These are phyloP conservation scores for Spongispora temasekensis DNA, from an alignment of 1,284 basidiomycete species.

Conservation along the genomic window DNA sequence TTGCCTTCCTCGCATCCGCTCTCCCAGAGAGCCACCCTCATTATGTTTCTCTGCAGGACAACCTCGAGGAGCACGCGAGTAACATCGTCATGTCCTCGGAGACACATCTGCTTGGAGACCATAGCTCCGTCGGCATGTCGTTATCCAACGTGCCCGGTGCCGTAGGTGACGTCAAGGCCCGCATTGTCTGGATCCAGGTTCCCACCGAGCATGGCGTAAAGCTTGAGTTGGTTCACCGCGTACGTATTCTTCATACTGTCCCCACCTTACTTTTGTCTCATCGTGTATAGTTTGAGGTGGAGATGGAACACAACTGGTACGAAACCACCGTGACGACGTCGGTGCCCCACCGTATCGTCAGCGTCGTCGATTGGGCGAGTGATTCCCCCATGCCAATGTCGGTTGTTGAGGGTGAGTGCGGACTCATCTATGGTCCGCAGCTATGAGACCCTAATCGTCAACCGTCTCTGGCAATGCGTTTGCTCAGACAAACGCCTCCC, in stretches of 20 bases:
- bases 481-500: constrained; percentile 22
- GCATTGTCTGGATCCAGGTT: constrained; percentile 72
- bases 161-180: constrained; percentile 71
- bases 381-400: constrained; percentile 53
- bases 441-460: constrained; percentile 14
- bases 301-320: constrained; percentile 87
- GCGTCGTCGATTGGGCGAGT: constrained; percentile 82
- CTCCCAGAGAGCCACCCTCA: constrained; percentile 51
- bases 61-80: constrained; percentile 51
- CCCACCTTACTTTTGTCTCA: not conserved
- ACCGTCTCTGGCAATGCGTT: constrained; percentile 1
- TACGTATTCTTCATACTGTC: constrained; percentile 5
- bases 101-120: constrained; percentile 51
- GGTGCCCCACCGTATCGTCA: constrained; percentile 69
- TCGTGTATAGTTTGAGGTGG: constrained; percentile 66
- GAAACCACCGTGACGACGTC: constrained; percentile 68
- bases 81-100: constrained; percentile 53
- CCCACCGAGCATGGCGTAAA: constrained; percentile 53
- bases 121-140: constrained; percentile 37
- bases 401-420: constrained; percentile 19
- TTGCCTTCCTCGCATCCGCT: constrained; percentile 77
- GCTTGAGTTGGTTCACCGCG: constrained; percentile 57
- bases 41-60: constrained; percentile 52
- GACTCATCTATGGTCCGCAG: constrained; percentile 1
- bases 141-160: constrained; percentile 62